Conservation (phyloP, 352 stramenopile genomes). For the Phytophthora lateralis region DNA sequence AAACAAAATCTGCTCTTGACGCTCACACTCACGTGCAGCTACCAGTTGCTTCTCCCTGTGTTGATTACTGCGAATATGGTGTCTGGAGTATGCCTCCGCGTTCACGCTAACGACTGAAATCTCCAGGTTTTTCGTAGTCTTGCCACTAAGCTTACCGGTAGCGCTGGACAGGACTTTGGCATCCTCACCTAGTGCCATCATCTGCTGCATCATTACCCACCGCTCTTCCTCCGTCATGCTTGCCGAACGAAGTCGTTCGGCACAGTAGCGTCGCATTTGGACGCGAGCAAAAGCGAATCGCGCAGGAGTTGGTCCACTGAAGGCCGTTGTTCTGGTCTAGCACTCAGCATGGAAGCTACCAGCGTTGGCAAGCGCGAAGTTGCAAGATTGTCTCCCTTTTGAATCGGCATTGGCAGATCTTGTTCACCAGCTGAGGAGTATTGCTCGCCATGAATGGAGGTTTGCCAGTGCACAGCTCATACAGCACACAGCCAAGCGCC, state of each 20-base stretch:
- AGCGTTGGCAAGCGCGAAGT: slow-evolving; percentile 39
- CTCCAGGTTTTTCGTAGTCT: neutral
- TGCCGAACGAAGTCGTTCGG: slow-evolving; percentile 25
- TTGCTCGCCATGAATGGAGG: slow-evolving; percentile 62
- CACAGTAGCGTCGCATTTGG: slow-evolving; percentile 44
- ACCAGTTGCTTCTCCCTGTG: slow-evolving; percentile 18
- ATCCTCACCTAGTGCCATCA: slow-evolving; percentile 28
- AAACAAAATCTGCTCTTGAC: slow-evolving; percentile 46
- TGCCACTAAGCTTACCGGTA: neutral
- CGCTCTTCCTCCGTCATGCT: slow-evolving; percentile 23
- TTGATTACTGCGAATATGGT: neutral
- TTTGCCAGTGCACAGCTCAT: slow-evolving; percentile 76
- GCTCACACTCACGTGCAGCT: slow-evolving; percentile 39
- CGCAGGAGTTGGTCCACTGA: slow-evolving; percentile 41
- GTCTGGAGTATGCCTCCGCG: slow-evolving; percentile 4
- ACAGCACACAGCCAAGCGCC: slow-evolving; percentile 88
- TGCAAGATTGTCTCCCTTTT: slow-evolving; percentile 17
- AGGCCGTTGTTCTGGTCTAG: slow-evolving; percentile 38
- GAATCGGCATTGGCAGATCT: slow-evolving; percentile 55
- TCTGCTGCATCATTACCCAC: slow-evolving; percentile 33
- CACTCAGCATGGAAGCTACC: slow-evolving; percentile 44
- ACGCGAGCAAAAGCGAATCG: slow-evolving; percentile 28
- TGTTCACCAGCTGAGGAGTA: slow-evolving; percentile 56
- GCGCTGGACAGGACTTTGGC: slow-evolving; percentile 1
- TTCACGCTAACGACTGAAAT: neutral